Conservation (phyloP, 176 grass and related monocot species). For the Tillandsia fasciculata region DNA sequence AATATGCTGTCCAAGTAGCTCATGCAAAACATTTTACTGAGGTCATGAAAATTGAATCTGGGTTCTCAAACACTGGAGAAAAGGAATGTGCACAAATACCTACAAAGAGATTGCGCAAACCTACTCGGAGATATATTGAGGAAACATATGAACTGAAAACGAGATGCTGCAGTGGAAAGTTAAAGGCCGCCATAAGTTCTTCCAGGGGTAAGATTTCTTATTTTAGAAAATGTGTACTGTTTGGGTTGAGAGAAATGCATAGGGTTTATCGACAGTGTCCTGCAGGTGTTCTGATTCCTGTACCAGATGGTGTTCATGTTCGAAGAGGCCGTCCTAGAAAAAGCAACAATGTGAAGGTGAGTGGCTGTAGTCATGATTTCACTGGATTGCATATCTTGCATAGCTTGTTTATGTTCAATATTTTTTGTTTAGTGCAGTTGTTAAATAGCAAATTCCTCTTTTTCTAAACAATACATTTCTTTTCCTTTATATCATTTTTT, state of each 20-base stretch:
- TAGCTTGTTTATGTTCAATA: neutral
- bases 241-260: neutral
- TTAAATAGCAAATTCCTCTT: too few species aligned
- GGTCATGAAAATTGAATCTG: neutral
- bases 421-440: too few species aligned
- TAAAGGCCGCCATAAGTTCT: neutral
- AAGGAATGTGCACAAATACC: slow-evolving; percentile 3
- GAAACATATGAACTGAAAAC: slow-evolving; percentile 17
- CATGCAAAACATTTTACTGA: neutral
- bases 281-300: neutral
- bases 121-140: slow-evolving; percentile 17
- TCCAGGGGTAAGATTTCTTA: neutral
- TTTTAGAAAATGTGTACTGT: neutral
- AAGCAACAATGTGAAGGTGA: slow-evolving; percentile 4
- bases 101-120: slow-evolving; percentile 16
- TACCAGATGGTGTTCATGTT: neutral
- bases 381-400: neutral
- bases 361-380: neutral
- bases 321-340: slow-evolving; percentile 3
- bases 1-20: neutral
- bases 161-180: slow-evolving; percentile 9
- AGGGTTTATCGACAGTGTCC: neutral
- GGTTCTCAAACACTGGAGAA: slow-evolving; percentile 1
- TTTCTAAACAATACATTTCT: too few species aligned
- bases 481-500: too few species aligned